Evolutionary conservation across 371 early-diverging fungal genomes (phyloP).

Genomic region (Capniomyces stellatus): DNA sequence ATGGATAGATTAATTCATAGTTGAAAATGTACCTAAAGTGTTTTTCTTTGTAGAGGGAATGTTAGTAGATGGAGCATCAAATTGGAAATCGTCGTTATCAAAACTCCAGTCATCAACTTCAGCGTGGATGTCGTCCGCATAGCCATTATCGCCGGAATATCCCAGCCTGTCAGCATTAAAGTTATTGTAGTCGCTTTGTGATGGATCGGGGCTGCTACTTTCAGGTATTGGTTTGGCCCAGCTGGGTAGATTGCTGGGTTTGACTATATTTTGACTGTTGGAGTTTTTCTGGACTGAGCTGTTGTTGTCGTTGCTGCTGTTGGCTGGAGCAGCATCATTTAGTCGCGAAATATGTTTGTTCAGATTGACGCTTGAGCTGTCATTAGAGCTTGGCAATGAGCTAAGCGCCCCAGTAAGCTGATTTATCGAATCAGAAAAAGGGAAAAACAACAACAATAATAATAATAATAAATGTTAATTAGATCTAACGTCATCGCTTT

Average conservation of each 20-base stretch:
- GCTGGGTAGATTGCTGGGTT: background rate
- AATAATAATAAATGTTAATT: too few relatives aligned
- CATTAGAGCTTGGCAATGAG: too few relatives aligned
- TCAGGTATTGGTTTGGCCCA: background rate
- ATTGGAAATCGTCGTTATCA: background rate
- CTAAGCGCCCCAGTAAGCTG: too few relatives aligned
- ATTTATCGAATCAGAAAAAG: too few relatives aligned
- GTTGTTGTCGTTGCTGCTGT: too few relatives aligned
- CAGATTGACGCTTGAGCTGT: too few relatives aligned
- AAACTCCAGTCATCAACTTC: conserved; percentile 29
- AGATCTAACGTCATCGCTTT: too few relatives aligned
- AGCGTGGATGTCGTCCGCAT: conserved; percentile 15
- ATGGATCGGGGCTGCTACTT: background rate
- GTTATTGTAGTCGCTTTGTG: background rate
- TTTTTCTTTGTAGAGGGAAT: background rate
- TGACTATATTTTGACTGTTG: background rate
- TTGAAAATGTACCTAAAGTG: background rate
- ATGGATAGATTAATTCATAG: too few relatives aligned
- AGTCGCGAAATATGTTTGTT: too few relatives aligned
- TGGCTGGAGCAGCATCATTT: too few relatives aligned
- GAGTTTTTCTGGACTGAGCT: background rate
- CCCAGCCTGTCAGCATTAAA: conserved; percentile 12
- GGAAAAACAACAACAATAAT: too few relatives aligned
- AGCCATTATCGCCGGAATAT: conserved; percentile 26
- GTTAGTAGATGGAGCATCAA: background rate